Conservation (phyloP, 495 filamentous ascomycete species). For the Annulohypoxylon maeteangense region DNA sequence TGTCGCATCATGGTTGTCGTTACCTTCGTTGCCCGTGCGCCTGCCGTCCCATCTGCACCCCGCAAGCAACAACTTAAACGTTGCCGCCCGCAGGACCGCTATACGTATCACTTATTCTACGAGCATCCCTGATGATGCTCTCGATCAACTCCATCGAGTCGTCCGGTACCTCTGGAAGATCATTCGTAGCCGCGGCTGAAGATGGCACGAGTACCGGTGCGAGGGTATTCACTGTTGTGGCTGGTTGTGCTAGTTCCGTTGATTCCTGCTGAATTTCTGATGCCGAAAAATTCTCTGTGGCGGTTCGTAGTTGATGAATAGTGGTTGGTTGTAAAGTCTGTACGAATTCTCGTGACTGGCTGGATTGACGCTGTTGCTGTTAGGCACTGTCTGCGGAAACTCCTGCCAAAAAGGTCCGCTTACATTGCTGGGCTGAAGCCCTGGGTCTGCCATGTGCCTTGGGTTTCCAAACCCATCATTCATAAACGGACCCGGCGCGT, state of each 20-base stretch:
- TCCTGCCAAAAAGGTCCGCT: conserved; percentile 48
- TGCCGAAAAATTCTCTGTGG: neutral
- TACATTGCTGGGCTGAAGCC: conserved; percentile 47
- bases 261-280: conserved; percentile 12
- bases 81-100: neutral
- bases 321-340: conserved; percentile 15
- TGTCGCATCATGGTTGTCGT: conserved; percentile 24
- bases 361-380: conserved; percentile 45
- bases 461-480: conserved; percentile 15
- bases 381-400: conserved; percentile 46
- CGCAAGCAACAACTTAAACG: neutral
- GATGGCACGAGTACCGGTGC: conserved; percentile 9
- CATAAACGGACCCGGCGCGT: neutral
- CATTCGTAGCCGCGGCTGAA: conserved; percentile 22
- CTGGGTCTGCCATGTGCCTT: conserved; percentile 38
- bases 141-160: conserved; percentile 61
- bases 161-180: conserved; percentile 54
- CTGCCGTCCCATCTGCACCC: neutral
- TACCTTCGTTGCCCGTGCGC: conserved; percentile 12
- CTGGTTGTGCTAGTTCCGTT: neutral
- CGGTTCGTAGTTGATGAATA: conserved; percentile 18
- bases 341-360: conserved; percentile 25
- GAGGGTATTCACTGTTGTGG: conserved; percentile 13
- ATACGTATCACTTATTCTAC: conserved; percentile 41
- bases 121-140: conserved; percentile 56